Evolutionary conservation across 805 yeast genomes (phyloP).

Genomic region (Candida takata): DNA sequence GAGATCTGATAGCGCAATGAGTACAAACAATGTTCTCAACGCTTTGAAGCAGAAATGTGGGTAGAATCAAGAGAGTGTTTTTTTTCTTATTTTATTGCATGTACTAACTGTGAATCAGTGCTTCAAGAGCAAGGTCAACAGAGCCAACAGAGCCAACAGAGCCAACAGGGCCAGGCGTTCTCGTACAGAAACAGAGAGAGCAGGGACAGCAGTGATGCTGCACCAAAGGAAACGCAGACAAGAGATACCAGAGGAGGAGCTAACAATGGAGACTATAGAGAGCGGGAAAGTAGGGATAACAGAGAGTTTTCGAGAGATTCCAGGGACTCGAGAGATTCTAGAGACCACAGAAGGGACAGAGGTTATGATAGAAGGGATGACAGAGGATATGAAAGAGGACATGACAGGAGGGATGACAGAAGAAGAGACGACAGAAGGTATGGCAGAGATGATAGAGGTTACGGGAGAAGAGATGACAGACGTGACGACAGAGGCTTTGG

Average conservation of each 20-base stretch:
- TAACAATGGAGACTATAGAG: background rate
- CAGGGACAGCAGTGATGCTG: slow-evolving; percentile 5
- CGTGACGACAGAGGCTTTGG: slow-evolving; percentile 14
- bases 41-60: slow-evolving; percentile 22
- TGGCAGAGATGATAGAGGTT: slow-evolving; percentile 15
- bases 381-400: slow-evolving; percentile 7
- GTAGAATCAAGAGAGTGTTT: slow-evolving; percentile 2
- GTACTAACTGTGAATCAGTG: slow-evolving; percentile 10
- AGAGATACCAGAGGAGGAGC: slow-evolving; percentile 5
- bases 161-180: slow-evolving; percentile 6
- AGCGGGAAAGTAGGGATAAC: slow-evolving; percentile 1
- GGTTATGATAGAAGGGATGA: slow-evolving; percentile 4
- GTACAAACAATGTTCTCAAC: slow-evolving; percentile 17
- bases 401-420: slow-evolving; percentile 10
- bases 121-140: slow-evolving; percentile 10
- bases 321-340: background rate
- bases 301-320: background rate
- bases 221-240: slow-evolving; percentile 5
- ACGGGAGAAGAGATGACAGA: slow-evolving; percentile 6
- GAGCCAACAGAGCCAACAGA: slow-evolving; percentile 18
- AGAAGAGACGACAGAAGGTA: slow-evolving; percentile 4
- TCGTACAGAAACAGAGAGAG: slow-evolving; percentile 3
- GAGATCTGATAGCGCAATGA: slow-evolving; percentile 16
- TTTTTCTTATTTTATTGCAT: background rate
- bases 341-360: slow-evolving; percentile 2